A percentile compares a stretch with the other conserved stretches of the same genome.
Evolutionary conservation across 345 rosid species (phyloP).

Genomic region (Salix dunnii): DNA sequence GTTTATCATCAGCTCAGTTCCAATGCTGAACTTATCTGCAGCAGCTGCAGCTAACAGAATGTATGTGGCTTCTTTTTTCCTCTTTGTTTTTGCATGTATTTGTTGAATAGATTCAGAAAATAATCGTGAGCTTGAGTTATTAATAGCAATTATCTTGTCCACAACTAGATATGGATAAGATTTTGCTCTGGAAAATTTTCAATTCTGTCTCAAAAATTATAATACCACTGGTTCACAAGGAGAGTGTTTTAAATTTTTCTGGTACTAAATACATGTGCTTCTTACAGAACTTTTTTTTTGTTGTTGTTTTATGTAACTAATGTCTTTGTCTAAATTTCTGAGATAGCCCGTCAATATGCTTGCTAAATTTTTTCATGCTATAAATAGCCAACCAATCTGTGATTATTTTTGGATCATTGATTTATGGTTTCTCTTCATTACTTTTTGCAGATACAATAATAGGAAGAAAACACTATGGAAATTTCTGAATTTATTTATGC

Average conservation of each 20-base stretch:
- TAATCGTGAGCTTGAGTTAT: background rate
- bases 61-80: conserved; percentile 35
- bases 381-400: background rate
- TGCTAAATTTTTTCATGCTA: background rate
- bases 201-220: background rate
- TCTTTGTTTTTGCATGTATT: background rate
- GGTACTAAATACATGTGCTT: background rate
- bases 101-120: background rate
- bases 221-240: background rate
- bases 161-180: too few relatives aligned
- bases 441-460: conserved; percentile 71
- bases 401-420: too few relatives aligned
- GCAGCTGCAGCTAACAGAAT: conserved; percentile 89
- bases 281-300: background rate
- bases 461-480: conserved; percentile 78
- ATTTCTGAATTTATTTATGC: conserved; percentile 52
- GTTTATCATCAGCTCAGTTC: conserved; percentile 85
- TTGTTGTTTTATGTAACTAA: background rate
- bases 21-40: conserved; percentile 88
- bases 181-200: too few relatives aligned
- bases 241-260: background rate
- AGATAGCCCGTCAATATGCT: background rate
- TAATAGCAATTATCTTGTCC: too few relatives aligned
- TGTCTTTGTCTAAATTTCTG: background rate
- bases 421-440: conserved; percentile 8